Evolutionary conservation across 805 yeast genomes (phyloP).

Genomic region (Vanderwaltozyma tropicalis): DNA sequence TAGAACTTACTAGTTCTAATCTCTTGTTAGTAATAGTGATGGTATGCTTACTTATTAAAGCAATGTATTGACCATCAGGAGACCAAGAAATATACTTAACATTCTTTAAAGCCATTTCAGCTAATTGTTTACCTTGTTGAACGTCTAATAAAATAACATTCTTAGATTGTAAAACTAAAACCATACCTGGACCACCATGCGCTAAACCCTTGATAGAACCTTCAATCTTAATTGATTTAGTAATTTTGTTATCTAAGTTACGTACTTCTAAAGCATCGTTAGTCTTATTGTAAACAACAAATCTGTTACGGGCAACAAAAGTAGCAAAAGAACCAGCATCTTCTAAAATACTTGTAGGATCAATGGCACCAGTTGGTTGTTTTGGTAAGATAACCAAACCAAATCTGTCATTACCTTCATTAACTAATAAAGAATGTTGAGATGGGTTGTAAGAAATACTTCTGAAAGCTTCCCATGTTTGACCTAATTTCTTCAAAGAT

Average conservation of each 20-base stretch:
- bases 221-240: constrained; percentile 70
- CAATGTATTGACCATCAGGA: constrained; percentile 74
- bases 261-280: constrained; percentile 66
- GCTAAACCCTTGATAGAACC: constrained; percentile 60
- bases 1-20: constrained; percentile 64
- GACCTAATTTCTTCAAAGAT: constrained; percentile 75
- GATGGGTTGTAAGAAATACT: constrained; percentile 85
- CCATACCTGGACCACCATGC: constrained; percentile 72
- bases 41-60: constrained; percentile 83
- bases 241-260: constrained; percentile 70
- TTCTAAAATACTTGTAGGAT: constrained; percentile 67
- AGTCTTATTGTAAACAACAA: constrained; percentile 63
- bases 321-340: constrained; percentile 81
- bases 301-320: constrained; percentile 91
- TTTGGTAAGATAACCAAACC: constrained; percentile 72
- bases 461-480: constrained; percentile 76
- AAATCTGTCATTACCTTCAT: constrained; percentile 57
- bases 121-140: constrained; percentile 75
- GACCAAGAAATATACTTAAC: constrained; percentile 90
- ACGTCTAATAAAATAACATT: constrained; percentile 80
- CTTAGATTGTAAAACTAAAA: constrained; percentile 61
- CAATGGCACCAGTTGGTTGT: constrained; percentile 87
- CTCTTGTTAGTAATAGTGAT: constrained; percentile 78
- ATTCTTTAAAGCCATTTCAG: constrained; percentile 58
- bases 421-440: constrained; percentile 75